Percentiles rank a stretch among this genome's conserved stretches.
These are phyloP conservation scores for Echria macrotheca DNA, from an alignment of 495 filamentous ascomycete genomes.

Conservation along the genomic window DNA sequence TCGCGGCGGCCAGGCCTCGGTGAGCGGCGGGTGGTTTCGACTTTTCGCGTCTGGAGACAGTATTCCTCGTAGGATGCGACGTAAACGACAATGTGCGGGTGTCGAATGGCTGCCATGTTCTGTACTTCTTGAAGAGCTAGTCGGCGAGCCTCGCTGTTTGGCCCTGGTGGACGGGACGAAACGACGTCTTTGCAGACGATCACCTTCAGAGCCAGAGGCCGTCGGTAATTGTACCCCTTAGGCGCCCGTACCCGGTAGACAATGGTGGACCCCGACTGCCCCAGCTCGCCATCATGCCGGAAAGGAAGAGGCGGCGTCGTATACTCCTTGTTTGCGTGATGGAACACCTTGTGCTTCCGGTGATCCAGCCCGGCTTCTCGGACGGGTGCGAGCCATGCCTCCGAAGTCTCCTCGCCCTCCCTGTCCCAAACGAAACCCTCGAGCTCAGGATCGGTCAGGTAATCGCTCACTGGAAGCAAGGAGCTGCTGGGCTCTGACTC, in stretches of 20 bases:
- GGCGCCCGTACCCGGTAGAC: constrained; percentile 26
- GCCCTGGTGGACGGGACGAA: constrained; percentile 19
- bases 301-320: constrained; percentile 23
- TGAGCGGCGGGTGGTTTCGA: constrained; percentile 1
- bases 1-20: constrained; percentile 4
- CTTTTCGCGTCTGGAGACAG: constrained; percentile 20
- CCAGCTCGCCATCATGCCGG: constrained; percentile 19
- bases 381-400: constrained; percentile 23
- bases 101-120: constrained; percentile 24
- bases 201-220: constrained; percentile 28
- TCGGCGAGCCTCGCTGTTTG: constrained; percentile 22
- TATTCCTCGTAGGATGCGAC: constrained; percentile 32
- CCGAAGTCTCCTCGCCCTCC: constrained; percentile 12
- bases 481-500: constrained; percentile 19
- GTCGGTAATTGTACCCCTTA: constrained; percentile 14
- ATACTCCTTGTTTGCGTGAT: constrained; percentile 27
- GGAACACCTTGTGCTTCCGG: constrained; percentile 30
- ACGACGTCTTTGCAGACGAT: constrained; percentile 30
- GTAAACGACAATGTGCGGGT: constrained; percentile 31
- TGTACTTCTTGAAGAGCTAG: constrained; percentile 25
- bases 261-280: constrained; percentile 27
- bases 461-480: constrained; percentile 20
- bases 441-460: constrained; percentile 17
- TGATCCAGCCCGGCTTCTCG: constrained; percentile 16
- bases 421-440: constrained; percentile 26